Evolutionary conservation across 2,329 filamentous ascomycete species (phyloP).

Genomic region (Didymella exigua): DNA sequence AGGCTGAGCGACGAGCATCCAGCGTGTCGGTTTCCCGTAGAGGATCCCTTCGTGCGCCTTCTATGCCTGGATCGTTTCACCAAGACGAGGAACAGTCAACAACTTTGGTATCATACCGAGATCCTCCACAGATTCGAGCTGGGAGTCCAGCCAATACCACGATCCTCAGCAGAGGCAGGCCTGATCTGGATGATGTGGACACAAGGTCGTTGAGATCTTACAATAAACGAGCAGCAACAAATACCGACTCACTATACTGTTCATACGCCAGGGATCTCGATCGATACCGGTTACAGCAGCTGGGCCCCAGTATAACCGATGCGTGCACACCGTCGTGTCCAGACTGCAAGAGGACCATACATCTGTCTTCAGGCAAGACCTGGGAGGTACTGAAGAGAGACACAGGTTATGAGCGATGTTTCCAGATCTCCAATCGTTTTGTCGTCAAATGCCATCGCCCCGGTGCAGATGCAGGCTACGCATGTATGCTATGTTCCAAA

Average conservation of each 20-base stretch:
- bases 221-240: constrained; percentile 20
- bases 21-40: constrained; percentile 7
- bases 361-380: constrained; percentile 43
- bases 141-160: constrained; percentile 37
- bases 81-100: constrained; percentile 25
- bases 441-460: constrained; percentile 45
- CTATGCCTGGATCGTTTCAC: constrained; percentile 5
- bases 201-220: constrained; percentile 35
- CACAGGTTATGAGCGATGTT: constrained; percentile 39
- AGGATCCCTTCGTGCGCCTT: constrained; percentile 1
- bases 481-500: constrained; percentile 42
- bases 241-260: constrained; percentile 34
- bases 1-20: constrained; percentile 21
- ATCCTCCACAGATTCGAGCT: constrained; percentile 19
- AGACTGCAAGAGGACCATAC: constrained; percentile 35
- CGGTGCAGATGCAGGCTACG: constrained; percentile 41
- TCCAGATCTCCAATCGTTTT: constrained; percentile 44
- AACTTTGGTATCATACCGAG: constrained; percentile 30
- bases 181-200: constrained; percentile 27
- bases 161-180: constrained; percentile 26
- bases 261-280: constrained; percentile 43
- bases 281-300: constrained; percentile 32
- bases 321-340: constrained; percentile 38
- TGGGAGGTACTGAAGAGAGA: constrained; percentile 45
- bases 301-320: constrained; percentile 34